These are phyloP conservation scores for Dendrothele bispora DNA, from an alignment of 768 basidiomycete genomes.

Conservation along the genomic window DNA sequence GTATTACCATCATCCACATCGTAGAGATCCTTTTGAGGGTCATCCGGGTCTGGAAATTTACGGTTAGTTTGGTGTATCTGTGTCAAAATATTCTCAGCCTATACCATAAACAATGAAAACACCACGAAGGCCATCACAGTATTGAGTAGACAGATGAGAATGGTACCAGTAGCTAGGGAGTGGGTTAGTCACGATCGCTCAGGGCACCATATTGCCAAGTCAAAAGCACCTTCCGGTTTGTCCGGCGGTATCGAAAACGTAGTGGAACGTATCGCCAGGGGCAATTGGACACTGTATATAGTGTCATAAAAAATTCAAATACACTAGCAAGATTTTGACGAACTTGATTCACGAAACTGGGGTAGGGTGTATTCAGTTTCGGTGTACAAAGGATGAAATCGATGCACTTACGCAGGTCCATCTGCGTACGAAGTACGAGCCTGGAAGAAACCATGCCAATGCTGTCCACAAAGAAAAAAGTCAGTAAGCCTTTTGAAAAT, in stretches of 20 bases:
- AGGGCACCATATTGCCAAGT: too few relatives aligned
- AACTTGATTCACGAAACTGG: too few relatives aligned
- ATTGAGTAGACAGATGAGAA: constrained; percentile 27
- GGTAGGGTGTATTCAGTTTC: too few relatives aligned
- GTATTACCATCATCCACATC: constrained; percentile 37
- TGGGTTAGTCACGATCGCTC: too few relatives aligned
- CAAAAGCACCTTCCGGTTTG: constrained; percentile 2
- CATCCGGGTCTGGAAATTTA: too few relatives aligned
- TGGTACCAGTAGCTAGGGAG: constrained; percentile 29
- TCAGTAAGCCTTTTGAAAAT: not conserved
- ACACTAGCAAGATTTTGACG: too few relatives aligned
- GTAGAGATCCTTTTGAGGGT: constrained; percentile 24
- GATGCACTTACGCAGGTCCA: constrained; percentile 31
- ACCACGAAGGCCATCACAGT: constrained; percentile 31
- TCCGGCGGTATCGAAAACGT: constrained; percentile 32
- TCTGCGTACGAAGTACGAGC: constrained; percentile 21
- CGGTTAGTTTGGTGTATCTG: too few relatives aligned
- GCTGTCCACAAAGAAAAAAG: constrained; percentile 7
- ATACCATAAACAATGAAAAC: constrained; percentile 25
- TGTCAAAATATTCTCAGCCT: too few relatives aligned
- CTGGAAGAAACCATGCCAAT: constrained; percentile 27
- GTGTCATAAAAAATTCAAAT: too few relatives aligned
- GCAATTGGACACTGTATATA: constrained; percentile 54
- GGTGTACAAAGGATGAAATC: too few relatives aligned
- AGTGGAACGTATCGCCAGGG: constrained; percentile 39